A percentile compares a stretch with the other conserved stretches of the same genome.
These are phyloP conservation scores for Rhodotorula taiwanensis DNA, from an alignment of 768 basidiomycete genomes.

Conservation along the genomic window DNA sequence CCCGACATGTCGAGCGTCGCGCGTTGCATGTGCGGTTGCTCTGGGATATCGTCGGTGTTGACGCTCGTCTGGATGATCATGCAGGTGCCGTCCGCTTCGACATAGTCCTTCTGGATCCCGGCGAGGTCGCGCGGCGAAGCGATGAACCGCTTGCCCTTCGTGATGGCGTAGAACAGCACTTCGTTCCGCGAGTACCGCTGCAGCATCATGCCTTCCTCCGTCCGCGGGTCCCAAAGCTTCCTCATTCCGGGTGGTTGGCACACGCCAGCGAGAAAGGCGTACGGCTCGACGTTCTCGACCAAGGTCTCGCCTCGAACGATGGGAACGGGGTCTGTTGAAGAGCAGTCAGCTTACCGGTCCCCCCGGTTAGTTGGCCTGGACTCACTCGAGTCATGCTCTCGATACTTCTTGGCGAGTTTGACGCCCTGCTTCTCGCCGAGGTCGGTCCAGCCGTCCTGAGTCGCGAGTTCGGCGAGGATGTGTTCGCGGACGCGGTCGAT, in stretches of 20 bases:
- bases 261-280: slow-evolving; percentile 21
- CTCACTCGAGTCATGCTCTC: not conserved
- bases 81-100: slow-evolving; percentile 4
- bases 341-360: not conserved
- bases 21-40: slow-evolving; percentile 10
- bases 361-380: not conserved
- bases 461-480: slow-evolving; percentile 9
- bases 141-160: slow-evolving; percentile 23
- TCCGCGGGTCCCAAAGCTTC: slow-evolving; percentile 20
- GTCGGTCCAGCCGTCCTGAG: not conserved
- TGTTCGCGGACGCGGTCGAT: slow-evolving; percentile 10
- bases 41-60: slow-evolving; percentile 1
- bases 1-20: slow-evolving; percentile 20
- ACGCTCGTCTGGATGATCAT: slow-evolving; percentile 26
- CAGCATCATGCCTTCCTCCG: slow-evolving; percentile 18
- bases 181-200: slow-evolving; percentile 4
- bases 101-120: slow-evolving; percentile 25
- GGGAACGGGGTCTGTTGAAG: not conserved
- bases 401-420: not conserved
- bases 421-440: not conserved
- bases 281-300: slow-evolving; percentile 15
- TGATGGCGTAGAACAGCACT: slow-evolving; percentile 29
- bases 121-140: slow-evolving; percentile 24
- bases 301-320: slow-evolving; percentile 4
- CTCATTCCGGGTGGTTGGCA: slow-evolving; percentile 28